Evolutionary conservation across 2,329 filamentous ascomycete species (phyloP).

Genomic region (Chrysoporthe deuterocubensis): DNA sequence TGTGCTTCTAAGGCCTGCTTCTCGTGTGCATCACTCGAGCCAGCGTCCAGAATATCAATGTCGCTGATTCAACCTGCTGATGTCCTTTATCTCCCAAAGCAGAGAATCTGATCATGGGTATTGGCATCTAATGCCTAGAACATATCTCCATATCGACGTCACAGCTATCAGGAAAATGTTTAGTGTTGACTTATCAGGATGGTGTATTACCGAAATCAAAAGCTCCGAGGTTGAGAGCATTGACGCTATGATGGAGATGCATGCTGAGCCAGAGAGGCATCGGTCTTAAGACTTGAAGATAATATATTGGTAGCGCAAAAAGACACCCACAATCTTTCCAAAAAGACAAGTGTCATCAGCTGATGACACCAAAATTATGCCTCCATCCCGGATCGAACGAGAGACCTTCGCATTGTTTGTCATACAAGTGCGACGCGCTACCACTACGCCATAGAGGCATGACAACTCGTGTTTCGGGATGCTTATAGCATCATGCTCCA

Average conservation of each 20-base stretch:
- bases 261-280: too few species aligned
- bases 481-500: too few species aligned
- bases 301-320: not conserved
- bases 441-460: slow-evolving; percentile 16
- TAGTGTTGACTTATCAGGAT: too few species aligned
- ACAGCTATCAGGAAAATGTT: too few species aligned
- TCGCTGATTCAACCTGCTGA: too few species aligned
- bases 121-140: not conserved
- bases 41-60: not conserved
- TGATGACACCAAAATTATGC: not conserved
- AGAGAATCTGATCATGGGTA: not conserved
- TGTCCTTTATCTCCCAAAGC: too few species aligned
- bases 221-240: too few species aligned
- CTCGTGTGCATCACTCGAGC: not conserved
- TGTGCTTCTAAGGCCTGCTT: not conserved
- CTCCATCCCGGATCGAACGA: slow-evolving; percentile 19
- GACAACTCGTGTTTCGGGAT: not conserved
- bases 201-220: too few species aligned
- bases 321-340: not conserved
- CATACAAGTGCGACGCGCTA: slow-evolving; percentile 16
- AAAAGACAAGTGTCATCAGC: not conserved
- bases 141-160: too few species aligned
- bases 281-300: too few species aligned
- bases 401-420: slow-evolving; percentile 10
- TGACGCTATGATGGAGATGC: too few species aligned